Evolutionary conservation across 2,329 filamentous ascomycete genomes (phyloP), one percentile per base, ranked within the genome.

Genomic region (Nemania sp.): DNA sequence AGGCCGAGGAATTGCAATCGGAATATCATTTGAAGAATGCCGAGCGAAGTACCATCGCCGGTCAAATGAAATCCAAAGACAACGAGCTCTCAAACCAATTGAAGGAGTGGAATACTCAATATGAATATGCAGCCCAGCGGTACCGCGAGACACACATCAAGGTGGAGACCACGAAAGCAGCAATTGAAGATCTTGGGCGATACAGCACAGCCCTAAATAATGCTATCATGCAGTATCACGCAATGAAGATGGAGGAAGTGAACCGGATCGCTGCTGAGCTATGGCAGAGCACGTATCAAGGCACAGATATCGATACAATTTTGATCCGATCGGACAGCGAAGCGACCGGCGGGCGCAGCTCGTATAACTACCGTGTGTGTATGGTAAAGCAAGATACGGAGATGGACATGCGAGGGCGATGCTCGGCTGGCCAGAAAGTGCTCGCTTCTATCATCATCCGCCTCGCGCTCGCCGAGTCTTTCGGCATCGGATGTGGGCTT

Each of bases 401-500:
- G 73, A 96, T 99, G 91, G 94, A 99, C 75, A 99, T 99, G 94
- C 90, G 94, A 59, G 95, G 94, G 1, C 90, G 94, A 50, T 99
- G 94, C 79, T 95, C 90, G 62, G 94, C 94, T 1, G 94, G 94
- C 3, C 94, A 99, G 71, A 97, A 96, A 73, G 93, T 99, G 23
- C 83, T 99, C 23, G 94, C 94, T 4, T 91, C 88, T 72, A 99
- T 99, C 75, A 95, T 99, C 73, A 97, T 99, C 71, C 92, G 94
- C 1, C 83, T 99, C 23, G 94, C 95, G 11, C 82, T 99, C 41
- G 94, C 94, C 3, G 94, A 99, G 73, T 96, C 91, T 64, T 99
- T 99, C 70, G 94, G 94, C 61, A 84, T 92, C 66, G 96, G 95
- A 69, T 99, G 95, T 72, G 94, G 94, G 15, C 82, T 99, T 51